phyloP scores from a whole-genome alignment of 1,284 basidiomycete genomes.

The Ganoderma lingzhi region DNA sequence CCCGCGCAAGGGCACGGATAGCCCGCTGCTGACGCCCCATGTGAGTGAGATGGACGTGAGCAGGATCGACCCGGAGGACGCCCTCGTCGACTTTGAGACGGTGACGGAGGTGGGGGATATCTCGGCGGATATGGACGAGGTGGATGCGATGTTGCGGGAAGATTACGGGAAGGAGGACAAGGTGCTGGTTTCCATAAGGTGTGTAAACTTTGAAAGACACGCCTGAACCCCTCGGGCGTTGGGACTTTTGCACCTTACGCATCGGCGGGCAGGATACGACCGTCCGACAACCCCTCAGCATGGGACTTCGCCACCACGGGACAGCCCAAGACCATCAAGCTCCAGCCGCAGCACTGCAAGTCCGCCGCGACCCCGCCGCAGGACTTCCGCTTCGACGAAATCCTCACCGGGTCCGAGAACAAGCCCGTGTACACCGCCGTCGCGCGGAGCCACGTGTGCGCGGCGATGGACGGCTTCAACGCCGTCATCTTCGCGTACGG shows the following conservation, averaged over 20 bases:
- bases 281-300: slow-evolving; percentile 61
- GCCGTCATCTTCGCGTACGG: slow-evolving; percentile 95
- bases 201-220: slow-evolving; percentile 27
- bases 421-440: slow-evolving; percentile 86
- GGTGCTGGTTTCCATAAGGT: slow-evolving; percentile 90
- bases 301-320: slow-evolving; percentile 56
- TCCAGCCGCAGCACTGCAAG: slow-evolving; percentile 64
- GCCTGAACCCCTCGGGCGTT: neutral
- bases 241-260: neutral
- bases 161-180: slow-evolving; percentile 79
- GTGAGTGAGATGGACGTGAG: slow-evolving; percentile 80
- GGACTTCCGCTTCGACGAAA: slow-evolving; percentile 77
- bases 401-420: slow-evolving; percentile 87
- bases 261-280: slow-evolving; percentile 69
- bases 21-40: slow-evolving; percentile 53
- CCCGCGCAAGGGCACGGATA: slow-evolving; percentile 52
- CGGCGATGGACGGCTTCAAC: slow-evolving; percentile 97
- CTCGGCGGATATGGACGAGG: slow-evolving; percentile 61
- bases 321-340: slow-evolving; percentile 57
- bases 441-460: slow-evolving; percentile 87
- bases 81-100: slow-evolving; percentile 74
- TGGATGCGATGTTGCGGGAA: slow-evolving; percentile 57
- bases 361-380: slow-evolving; percentile 52
- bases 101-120: slow-evolving; percentile 70
- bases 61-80: slow-evolving; percentile 78